Base-by-base conservation (phyloP, 345 rosid species). In the Acer negundo region DNA sequence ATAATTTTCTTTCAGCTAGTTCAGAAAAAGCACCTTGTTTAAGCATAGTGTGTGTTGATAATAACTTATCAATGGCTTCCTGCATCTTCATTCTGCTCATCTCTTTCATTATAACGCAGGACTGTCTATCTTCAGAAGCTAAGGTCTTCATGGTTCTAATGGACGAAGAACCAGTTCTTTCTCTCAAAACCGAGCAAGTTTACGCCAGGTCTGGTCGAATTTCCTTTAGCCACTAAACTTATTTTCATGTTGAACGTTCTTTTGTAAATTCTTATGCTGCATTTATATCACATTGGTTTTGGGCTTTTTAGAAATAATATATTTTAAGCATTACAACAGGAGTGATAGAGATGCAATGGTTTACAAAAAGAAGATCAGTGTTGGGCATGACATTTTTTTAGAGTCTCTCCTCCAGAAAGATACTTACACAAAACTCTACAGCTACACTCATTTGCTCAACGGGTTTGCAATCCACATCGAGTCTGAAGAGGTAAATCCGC, bases 391-490 rank as follows among this genome's bases (percentile, higher is more conserved):
- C 76, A 51, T 22, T 23, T 79, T 85, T 74, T 69, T 85, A 51
- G 82, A 78, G 23, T 75, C 85, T 70, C 62, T 69, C 70, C 82
- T 82, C 28, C 75, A 55, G 7, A 70, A 77, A n/a, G 82, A 75
- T 72, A 70, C 81, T 17, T 84, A 83, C 73, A 77, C 79, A 42
- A 84, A 87, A 62, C 86, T 84, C 78, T 85, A 87, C 46, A 87
- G 90, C 78, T 87, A 81, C 70, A 82, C 86, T 66, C 86, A 87
- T 81, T 73, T 87, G 77, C 76, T 84, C 19, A 87, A 81, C 62
- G 90, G 90, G 9, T 78, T 87, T 75, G 86, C 90, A 10, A 62
- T 87, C 77, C 82, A 81, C 46, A 79, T 67, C 22, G 31, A 77
- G 66, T 84, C 86, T 5, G 80, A 87, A 15, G 78, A 87, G 85